A percentile compares a stretch with the other conserved stretches of the same genome.
These are phyloP conservation scores for Aspergillus kassunensis DNA, from an alignment of 495 filamentous ascomycete genomes.

Conservation along the genomic window DNA sequence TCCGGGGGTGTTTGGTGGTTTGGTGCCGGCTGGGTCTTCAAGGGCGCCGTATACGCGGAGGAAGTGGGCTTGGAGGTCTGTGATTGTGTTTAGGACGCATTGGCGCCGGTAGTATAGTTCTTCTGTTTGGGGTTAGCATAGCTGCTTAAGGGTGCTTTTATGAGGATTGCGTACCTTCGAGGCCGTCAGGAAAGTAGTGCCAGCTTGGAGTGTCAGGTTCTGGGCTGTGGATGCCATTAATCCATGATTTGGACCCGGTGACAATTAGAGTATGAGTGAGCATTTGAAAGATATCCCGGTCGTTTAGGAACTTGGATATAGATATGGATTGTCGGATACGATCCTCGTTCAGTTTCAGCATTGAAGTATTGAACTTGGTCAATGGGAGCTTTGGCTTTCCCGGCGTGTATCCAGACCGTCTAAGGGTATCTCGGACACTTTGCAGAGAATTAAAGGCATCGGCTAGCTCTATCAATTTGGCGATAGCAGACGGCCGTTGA, in stretches of 20 bases:
- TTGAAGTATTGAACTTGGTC: conserved; percentile 21
- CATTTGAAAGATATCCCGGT: conserved; percentile 23
- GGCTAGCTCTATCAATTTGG: conserved; percentile 33
- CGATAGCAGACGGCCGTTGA: conserved; percentile 28
- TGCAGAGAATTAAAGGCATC: conserved; percentile 35
- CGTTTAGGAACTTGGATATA: conserved; percentile 29
- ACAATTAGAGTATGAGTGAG: conserved; percentile 56
- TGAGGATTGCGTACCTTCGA: conserved; percentile 58
- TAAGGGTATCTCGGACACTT: conserved; percentile 18
- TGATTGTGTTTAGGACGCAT: conserved; percentile 68
- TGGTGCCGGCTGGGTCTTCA: conserved; percentile 24
- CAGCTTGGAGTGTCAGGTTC: conserved; percentile 47
- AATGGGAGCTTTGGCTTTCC: conserved; percentile 26
- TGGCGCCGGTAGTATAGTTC: conserved; percentile 69
- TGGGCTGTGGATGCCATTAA: conserved; percentile 25
- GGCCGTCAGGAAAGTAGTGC: conserved; percentile 66
- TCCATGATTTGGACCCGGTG: conserved; percentile 63
- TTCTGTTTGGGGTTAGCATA: conserved; percentile 37
- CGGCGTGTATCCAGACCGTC: conserved; percentile 23
- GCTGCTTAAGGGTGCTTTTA: conserved; percentile 1
- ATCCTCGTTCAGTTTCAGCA: conserved; percentile 37
- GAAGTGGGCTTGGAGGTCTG: conserved; percentile 72
- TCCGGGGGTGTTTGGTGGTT: conserved; percentile 5
- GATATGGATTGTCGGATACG: conserved; percentile 38
- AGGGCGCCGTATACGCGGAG: conserved; percentile 57